Base-by-base conservation (phyloP, 2,329 filamentous ascomycete genomes). In the Fusarium vanettenii region DNA sequence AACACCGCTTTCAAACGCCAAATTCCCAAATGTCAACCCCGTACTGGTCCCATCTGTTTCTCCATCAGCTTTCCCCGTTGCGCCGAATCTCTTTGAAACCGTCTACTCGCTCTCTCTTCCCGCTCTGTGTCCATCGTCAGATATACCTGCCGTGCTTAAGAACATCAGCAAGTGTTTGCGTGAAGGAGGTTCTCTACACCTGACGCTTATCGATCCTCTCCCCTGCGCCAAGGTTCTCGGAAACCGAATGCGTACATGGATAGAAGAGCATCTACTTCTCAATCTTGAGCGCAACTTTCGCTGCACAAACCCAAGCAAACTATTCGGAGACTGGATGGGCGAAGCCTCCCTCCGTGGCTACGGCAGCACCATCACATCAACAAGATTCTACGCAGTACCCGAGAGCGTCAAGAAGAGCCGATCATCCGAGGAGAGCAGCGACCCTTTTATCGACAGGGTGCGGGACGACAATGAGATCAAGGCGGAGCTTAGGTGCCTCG, bases 141-240 rank as follows among this genome's bases (percentile, higher is more conserved):
- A 91, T 14, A 86, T 94, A 1, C 89, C 89, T 0, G 80, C 82
- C 3, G 81, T 92, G 1, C 85, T 93, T 18, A 84, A 84, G 63
- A 88, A 89, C 70, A 88, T 92, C 72, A 84, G 89, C 77, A 87
- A 87, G 27, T 87, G 88, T 35, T 85, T 94, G 4, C 83, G 85
- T 5, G 85, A 87, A 0, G 86, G 87, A 0, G 91, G 92, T 1
- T 83, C 85, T 22, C 80, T 93, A 14, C 87, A 92, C 68, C 81
- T 94, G 18, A 87, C 88, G 0, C 82, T 93, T 20, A 89, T 93
- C 72, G 90, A 94, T 67, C 90, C 92, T 0, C 83, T 88, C 9
- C 92, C 92, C 0, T 83, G 88, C 1, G 82, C 87, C 5, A 82
- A 85, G 2, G 90, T 88, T 0, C 83, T 90, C 27, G 92, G 92